A percentile compares a stretch with the other conserved stretches of the same genome.
phyloP scores from a whole-genome alignment of 495 filamentous ascomycete species.

The Penicillium silybi region DNA sequence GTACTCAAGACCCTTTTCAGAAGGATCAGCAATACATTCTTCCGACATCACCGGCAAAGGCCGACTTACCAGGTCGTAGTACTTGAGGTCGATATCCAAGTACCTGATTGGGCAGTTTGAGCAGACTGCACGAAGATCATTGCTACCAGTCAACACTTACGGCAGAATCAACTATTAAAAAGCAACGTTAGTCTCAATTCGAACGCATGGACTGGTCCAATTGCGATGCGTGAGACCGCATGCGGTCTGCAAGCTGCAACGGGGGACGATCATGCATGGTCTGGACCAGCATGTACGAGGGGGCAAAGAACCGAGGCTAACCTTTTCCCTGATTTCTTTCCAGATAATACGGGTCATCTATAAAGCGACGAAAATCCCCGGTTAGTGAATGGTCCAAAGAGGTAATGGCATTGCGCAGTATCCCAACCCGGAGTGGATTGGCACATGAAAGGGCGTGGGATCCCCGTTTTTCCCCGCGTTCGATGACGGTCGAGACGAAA shows the following conservation, averaged over 20 bases:
- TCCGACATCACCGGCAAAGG: not conserved
- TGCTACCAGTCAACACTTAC: slow-evolving; percentile 37
- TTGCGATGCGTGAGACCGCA: slow-evolving; percentile 15
- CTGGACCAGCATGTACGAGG: slow-evolving; percentile 6
- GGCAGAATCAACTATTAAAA: slow-evolving; percentile 73
- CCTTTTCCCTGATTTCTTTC: slow-evolving; percentile 95
- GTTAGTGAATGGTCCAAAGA: slow-evolving; percentile 21
- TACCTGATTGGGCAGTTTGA: slow-evolving; percentile 47
- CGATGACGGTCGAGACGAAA: slow-evolving; percentile 24
- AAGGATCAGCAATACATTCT: slow-evolving; percentile 5
- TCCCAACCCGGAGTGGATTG: slow-evolving; percentile 4
- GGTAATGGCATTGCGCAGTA: not conserved
- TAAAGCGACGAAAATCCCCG: not conserved
- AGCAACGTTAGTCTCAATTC: slow-evolving; percentile 18
- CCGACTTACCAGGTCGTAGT: slow-evolving; percentile 77
- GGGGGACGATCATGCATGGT: slow-evolving; percentile 16
- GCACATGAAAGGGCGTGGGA: slow-evolving; percentile 9
- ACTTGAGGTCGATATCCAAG: slow-evolving; percentile 96
- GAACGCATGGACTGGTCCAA: not conserved
- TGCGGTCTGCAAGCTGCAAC: slow-evolving; percentile 13
- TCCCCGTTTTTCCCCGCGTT: slow-evolving; percentile 39
- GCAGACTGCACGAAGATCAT: slow-evolving; percentile 5
- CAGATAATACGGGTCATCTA: slow-evolving; percentile 98
- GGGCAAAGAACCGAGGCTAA: slow-evolving; percentile 32
- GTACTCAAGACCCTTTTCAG: slow-evolving; percentile 71